A percentile compares a stretch with the other conserved stretches of the same genome.
Conservation (phyloP, 2,329 filamentous ascomycete genomes). For the Tolypocladium album region DNA sequence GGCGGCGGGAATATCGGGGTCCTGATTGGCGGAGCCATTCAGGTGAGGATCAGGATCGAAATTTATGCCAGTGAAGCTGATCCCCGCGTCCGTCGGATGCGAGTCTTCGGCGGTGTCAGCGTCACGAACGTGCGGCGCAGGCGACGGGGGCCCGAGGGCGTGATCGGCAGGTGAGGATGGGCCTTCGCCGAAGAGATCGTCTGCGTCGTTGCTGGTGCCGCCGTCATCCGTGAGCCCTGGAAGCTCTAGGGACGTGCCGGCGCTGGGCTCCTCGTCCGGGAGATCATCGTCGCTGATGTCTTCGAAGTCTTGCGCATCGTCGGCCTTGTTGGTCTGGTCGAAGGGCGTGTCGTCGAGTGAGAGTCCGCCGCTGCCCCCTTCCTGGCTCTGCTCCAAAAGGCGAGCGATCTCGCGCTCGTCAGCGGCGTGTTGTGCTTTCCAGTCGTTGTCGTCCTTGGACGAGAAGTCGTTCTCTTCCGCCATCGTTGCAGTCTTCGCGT, state of each 20-base stretch:
- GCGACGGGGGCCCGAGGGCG: constrained; percentile 31
- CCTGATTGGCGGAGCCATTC: constrained; percentile 40
- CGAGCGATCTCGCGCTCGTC: constrained; percentile 37
- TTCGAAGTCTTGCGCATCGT: constrained; percentile 82
- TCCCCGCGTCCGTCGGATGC: constrained; percentile 17
- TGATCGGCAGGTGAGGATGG: constrained; percentile 37
- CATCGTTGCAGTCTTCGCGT: constrained; percentile 16
- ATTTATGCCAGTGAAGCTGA: constrained; percentile 32
- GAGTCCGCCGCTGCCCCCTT: constrained; percentile 25
- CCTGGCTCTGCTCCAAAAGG: constrained; percentile 31
- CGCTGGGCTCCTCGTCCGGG: constrained; percentile 58
- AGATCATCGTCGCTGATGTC: constrained; percentile 89
- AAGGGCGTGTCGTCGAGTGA: constrained; percentile 37
- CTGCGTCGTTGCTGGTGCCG: constrained; percentile 47
- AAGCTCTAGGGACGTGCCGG: constrained; percentile 32
- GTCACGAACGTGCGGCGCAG: constrained; percentile 30
- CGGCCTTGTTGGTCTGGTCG: constrained; percentile 69
- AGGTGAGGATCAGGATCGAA: constrained; percentile 35
- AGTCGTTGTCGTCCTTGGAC: constrained; percentile 22
- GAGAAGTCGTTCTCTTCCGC: constrained; percentile 20
- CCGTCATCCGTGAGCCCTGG: constrained; percentile 49
- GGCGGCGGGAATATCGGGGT: constrained; percentile 54
- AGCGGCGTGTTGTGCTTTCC: constrained; percentile 33
- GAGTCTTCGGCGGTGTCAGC: constrained; percentile 23
- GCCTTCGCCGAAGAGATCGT: constrained; percentile 61